Base-by-base conservation (phyloP, 75 land plant species). In the Sequoiadendron giganteum region DNA sequence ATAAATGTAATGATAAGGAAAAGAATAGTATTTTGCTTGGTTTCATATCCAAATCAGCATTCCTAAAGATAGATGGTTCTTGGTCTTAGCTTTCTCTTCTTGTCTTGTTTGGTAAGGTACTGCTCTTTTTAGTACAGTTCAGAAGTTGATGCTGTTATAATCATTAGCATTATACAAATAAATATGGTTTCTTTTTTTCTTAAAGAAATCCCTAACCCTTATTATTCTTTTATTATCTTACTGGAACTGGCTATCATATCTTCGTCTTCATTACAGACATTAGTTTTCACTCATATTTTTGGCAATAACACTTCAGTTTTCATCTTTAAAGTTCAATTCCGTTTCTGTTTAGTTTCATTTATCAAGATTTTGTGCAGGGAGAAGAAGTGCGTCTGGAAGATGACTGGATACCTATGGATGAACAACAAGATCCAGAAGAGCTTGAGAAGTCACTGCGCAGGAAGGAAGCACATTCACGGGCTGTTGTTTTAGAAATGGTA, bases 401-500 rank as follows among this genome's bases (percentile, higher is more conserved):
- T 93, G 98, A 98, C 84, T 98, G 99, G 99, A 95, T 97, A 0
- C 99, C 99, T 5, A 86, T 95, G 92, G 99, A 98, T 92, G 99
- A 98, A 84, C 89, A 88, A 88, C 58, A 95, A 82, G 90, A 88
- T 84, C 88, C 95, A 36, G 93, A 86, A 86, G 95, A 97, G 86
- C 93, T 98, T 86, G 97, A 98, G 87, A 95, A 95, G 84, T 86
- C 92, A 7, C 72, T 98, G 28, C 95, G 96, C 14, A 80, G 85
- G 72, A 94, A 95, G 89, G 96, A 97, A 87, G 97, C 99, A 42
- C 96, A 96, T 85, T 95, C 99, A 19, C 92, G 96, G 88, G 99
- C 99, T 42, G 99, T 97, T 85, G 95, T 97, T 48, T 93, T 98
- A 85, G 99, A 98, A 72, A 96, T 90, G 93, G 99, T 98, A 92